These are phyloP conservation scores for Actinomortierella ambigua DNA, from an alignment of 371 early-diverging fungal species.

Conservation along the genomic window DNA sequence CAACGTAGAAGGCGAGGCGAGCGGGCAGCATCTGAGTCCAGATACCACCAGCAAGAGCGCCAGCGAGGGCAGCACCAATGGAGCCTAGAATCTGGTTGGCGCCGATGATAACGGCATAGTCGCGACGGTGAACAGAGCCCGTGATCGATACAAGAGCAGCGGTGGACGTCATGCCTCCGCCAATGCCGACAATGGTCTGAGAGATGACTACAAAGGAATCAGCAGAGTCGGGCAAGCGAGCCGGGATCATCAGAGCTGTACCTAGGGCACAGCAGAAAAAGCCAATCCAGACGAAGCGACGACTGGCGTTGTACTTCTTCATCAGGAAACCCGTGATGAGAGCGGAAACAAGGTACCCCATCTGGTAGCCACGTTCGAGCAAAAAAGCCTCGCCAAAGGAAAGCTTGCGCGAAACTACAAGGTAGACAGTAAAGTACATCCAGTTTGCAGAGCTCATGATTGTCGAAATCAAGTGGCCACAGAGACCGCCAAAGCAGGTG, in stretches of 20 bases:
- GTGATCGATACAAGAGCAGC: slow-evolving; percentile 11
- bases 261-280: slow-evolving; percentile 31
- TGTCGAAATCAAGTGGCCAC: slow-evolving; percentile 36
- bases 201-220: slow-evolving; percentile 43
- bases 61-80: background rate
- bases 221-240: slow-evolving; percentile 41
- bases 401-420: slow-evolving; percentile 47
- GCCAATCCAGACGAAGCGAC: slow-evolving; percentile 47
- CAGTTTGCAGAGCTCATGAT: slow-evolving; percentile 29
- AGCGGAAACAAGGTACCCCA: slow-evolving; percentile 27
- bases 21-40: slow-evolving; percentile 15
- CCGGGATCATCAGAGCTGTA: slow-evolving; percentile 47
- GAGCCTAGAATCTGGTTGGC: slow-evolving; percentile 2
- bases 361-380: slow-evolving; percentile 44
- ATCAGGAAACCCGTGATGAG: slow-evolving; percentile 37
- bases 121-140: slow-evolving; percentile 8
- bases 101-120: slow-evolving; percentile 11
- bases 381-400: slow-evolving; percentile 20
- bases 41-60: slow-evolving; percentile 4
- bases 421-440: slow-evolving; percentile 44
- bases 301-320: slow-evolving; percentile 34
- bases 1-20: slow-evolving; percentile 5
- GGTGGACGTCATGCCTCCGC: slow-evolving; percentile 34
- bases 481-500: slow-evolving; percentile 47
- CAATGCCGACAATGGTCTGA: slow-evolving; percentile 46